phyloP scores from a whole-genome alignment of 352 stramenopile genomes.

The Thraustotheca clavata region DNA sequence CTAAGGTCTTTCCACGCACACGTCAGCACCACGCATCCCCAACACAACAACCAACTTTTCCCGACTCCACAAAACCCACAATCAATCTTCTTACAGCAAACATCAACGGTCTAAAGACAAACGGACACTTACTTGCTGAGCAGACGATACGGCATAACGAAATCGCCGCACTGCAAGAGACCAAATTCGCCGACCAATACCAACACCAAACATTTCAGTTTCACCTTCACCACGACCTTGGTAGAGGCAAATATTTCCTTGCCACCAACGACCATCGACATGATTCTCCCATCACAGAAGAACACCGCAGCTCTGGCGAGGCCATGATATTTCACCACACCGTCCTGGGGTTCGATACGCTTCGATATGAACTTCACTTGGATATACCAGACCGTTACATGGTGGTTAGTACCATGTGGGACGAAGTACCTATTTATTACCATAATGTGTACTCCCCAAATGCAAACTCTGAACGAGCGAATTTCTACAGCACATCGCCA shows the following conservation, averaged over 20 bases:
- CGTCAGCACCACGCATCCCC: too few species aligned
- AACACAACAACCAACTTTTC: too few species aligned
- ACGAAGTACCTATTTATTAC: neutral
- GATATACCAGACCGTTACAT: neutral
- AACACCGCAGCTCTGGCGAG: neutral
- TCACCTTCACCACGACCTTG: neutral
- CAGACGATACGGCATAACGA: neutral
- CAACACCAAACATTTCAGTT: neutral
- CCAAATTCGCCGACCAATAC: neutral
- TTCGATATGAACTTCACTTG: neutral
- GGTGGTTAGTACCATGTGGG: neutral
- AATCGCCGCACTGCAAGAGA: slow-evolving; percentile 2
- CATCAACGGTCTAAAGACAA: neutral
- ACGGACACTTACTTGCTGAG: neutral
- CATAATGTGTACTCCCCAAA: neutral
- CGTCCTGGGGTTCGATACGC: neutral
- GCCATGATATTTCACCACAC: neutral
- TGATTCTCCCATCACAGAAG: neutral
- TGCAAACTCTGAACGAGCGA: neutral
- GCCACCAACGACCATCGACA: neutral
- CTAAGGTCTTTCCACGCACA: too few species aligned
- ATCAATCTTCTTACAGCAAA: neutral
- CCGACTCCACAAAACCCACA: too few species aligned
- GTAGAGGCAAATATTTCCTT: neutral
- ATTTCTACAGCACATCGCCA: neutral